Percentiles rank a stretch among this genome's conserved stretches.
These are phyloP conservation scores for Bipolaris sorokiniana DNA, from an alignment of 2,329 filamentous ascomycete genomes.

Conservation along the genomic window DNA sequence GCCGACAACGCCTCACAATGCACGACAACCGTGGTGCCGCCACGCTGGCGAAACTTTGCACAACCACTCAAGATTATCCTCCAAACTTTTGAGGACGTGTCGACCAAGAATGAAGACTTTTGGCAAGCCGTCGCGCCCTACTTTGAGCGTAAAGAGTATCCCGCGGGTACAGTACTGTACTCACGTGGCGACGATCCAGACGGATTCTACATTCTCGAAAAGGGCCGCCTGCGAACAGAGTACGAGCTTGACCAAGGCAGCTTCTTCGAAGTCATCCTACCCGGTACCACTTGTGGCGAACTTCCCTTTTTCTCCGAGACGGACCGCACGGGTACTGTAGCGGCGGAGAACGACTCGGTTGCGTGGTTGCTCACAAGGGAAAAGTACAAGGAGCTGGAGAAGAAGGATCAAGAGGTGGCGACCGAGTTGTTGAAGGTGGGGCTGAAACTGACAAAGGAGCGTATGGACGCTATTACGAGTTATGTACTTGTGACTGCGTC, in stretches of 20 bases:
- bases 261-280: conserved; percentile 89
- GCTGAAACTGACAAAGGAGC: conserved; percentile 92
- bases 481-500: conserved; percentile 48
- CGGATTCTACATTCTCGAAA: conserved; percentile 89
- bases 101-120: conserved; percentile 87
- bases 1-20: conserved; percentile 19
- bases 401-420: conserved; percentile 75
- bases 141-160: conserved; percentile 72
- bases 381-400: conserved; percentile 75
- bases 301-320: conserved; percentile 96
- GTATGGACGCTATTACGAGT: conserved; percentile 75
- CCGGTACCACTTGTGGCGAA: conserved; percentile 94
- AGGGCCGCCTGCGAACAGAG: conserved; percentile 85
- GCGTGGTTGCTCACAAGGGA: conserved; percentile 79
- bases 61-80: conserved; percentile 91
- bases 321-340: conserved; percentile 81
- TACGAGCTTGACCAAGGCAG: conserved; percentile 89
- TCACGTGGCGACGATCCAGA: conserved; percentile 74
- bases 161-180: conserved; percentile 76
- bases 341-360: conserved; percentile 80
- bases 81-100: conserved; percentile 92
- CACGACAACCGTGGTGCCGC: conserved; percentile 28
- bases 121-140: conserved; percentile 83
- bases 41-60: conserved; percentile 83
- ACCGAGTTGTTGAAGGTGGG: conserved; percentile 83